Evolutionary conservation across 768 basidiomycete genomes (phyloP).

Genomic region (Boletales sp.): DNA sequence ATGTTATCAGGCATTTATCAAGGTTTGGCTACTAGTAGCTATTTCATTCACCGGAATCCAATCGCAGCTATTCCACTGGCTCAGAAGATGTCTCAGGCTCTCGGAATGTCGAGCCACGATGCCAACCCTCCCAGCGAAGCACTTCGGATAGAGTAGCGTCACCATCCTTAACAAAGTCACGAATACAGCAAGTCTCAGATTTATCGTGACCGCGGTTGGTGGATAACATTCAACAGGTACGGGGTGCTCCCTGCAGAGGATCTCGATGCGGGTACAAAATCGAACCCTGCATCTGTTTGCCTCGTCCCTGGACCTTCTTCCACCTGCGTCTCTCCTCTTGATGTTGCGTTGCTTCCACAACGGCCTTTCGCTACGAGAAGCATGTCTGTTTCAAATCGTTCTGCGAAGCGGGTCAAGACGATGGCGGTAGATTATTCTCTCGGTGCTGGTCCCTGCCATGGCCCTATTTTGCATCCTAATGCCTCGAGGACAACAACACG

Average conservation of each 20-base stretch:
- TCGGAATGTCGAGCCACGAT: constrained; percentile 1
- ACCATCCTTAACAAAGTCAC: not conserved
- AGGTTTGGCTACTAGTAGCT: not conserved
- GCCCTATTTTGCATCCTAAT: not conserved
- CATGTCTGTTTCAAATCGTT: not conserved
- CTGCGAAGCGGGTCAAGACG: constrained; percentile 7
- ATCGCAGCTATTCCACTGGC: not conserved
- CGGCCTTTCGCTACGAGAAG: constrained; percentile 2
- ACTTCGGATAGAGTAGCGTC: not conserved
- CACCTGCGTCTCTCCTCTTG: constrained; percentile 14
- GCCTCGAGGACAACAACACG: constrained; percentile 4
- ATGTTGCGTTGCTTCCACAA: not conserved
- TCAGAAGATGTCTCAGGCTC: not conserved
- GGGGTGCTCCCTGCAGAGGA: not conserved
- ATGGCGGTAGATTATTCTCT: not conserved
- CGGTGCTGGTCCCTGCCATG: not conserved
- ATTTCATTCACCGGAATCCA: constrained; percentile 4
- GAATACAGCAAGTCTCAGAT: constrained; percentile 7
- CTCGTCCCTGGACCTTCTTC: not conserved
- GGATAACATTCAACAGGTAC: constrained; percentile 2
- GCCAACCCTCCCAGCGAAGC: not conserved
- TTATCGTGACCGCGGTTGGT: not conserved
- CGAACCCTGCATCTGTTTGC: not conserved
- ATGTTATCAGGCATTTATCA: not conserved
- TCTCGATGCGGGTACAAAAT: not conserved